Percentiles rank a stretch among this genome's conserved stretches.
These are phyloP conservation scores for Tricladium varicosporioides DNA, from an alignment of 2,329 filamentous ascomycete species.

Conservation along the genomic window DNA sequence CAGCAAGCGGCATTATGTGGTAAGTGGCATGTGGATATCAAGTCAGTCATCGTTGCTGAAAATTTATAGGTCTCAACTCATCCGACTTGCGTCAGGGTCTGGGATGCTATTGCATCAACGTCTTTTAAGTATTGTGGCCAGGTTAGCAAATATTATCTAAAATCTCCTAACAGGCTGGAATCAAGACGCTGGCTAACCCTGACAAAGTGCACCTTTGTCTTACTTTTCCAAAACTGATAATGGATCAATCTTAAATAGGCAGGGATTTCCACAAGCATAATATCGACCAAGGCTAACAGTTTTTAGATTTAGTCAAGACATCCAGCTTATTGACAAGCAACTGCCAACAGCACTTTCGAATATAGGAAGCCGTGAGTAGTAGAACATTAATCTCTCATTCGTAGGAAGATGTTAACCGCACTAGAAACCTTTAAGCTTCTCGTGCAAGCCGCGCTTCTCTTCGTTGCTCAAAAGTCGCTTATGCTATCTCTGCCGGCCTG, in stretches of 20 bases:
- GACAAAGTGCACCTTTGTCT: slow-evolving; percentile 38
- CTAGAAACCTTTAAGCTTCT: too few species aligned
- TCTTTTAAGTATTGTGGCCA: slow-evolving; percentile 34
- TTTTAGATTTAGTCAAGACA: slow-evolving; percentile 24
- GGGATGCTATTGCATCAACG: slow-evolving; percentile 34
- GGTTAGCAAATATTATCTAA: slow-evolving; percentile 17
- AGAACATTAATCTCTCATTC: too few species aligned
- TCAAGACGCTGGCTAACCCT: slow-evolving; percentile 7
- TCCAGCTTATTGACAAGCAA: slow-evolving; percentile 18
- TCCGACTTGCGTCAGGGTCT: slow-evolving; percentile 39
- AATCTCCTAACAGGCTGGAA: too few species aligned
- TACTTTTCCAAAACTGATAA: slow-evolving; percentile 42
- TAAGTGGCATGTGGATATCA: slow-evolving; percentile 27
- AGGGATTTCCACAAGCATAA: too few species aligned
- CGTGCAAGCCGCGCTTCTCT: too few species aligned
- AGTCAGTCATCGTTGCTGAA: neutral
- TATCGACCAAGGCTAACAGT: too few species aligned
- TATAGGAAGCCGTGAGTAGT: too few species aligned
- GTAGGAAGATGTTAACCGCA: too few species aligned
- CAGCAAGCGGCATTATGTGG: slow-evolving; percentile 38
- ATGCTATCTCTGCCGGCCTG: too few species aligned
- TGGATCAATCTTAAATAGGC: slow-evolving; percentile 43
- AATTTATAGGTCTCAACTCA: slow-evolving; percentile 32
- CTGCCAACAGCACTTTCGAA: slow-evolving; percentile 26
- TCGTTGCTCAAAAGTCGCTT: too few species aligned